A percentile compares a stretch with the other conserved stretches of the same genome.
These are phyloP conservation scores for Cadophora gregata DNA, from an alignment of 2,329 filamentous ascomycete species.

Conservation along the genomic window DNA sequence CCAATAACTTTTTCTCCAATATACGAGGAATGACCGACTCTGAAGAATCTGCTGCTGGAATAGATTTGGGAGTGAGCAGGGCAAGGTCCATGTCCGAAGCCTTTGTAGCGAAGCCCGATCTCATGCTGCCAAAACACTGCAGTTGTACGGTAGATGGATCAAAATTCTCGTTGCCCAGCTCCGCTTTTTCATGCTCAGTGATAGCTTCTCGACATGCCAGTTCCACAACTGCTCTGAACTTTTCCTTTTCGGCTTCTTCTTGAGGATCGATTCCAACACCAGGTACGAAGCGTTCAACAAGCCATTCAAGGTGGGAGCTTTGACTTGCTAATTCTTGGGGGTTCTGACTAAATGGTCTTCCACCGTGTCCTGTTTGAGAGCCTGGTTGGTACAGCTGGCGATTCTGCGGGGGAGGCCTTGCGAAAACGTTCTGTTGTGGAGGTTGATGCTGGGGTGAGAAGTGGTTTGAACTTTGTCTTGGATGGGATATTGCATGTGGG, in stretches of 20 bases:
- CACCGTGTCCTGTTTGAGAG: conserved; percentile 26
- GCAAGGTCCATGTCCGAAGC: conserved; percentile 92
- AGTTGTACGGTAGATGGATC: conserved; percentile 65
- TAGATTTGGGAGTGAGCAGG: conserved; percentile 69
- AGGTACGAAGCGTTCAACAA: conserved; percentile 48
- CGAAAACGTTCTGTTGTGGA: conserved; percentile 21
- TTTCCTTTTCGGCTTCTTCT: conserved; percentile 74
- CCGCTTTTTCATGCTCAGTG: conserved; percentile 54
- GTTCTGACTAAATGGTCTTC: conserved; percentile 26
- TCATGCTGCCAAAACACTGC: conserved; percentile 81
- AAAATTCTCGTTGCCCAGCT: conserved; percentile 52
- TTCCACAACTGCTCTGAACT: conserved; percentile 70
- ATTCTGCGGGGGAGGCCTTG: conserved; percentile 36
- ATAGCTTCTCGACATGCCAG: conserved; percentile 66
- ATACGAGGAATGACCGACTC: conserved; percentile 72
- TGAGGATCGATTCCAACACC: conserved; percentile 60
- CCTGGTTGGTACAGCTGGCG: conserved; percentile 43
- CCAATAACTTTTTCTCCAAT: conserved; percentile 76
- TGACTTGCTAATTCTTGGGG: conserved; percentile 57
- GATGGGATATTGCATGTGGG: conserved; percentile 26
- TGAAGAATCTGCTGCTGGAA: conserved; percentile 56
- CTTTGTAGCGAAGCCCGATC: conserved; percentile 84
- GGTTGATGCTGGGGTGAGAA: conserved; percentile 17
- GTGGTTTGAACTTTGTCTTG: conserved; percentile 22
- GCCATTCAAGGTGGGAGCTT: conserved; percentile 53